Evolutionary conservation across 2,329 filamentous ascomycete species (phyloP).

Genomic region (Apiospora phragmitis): DNA sequence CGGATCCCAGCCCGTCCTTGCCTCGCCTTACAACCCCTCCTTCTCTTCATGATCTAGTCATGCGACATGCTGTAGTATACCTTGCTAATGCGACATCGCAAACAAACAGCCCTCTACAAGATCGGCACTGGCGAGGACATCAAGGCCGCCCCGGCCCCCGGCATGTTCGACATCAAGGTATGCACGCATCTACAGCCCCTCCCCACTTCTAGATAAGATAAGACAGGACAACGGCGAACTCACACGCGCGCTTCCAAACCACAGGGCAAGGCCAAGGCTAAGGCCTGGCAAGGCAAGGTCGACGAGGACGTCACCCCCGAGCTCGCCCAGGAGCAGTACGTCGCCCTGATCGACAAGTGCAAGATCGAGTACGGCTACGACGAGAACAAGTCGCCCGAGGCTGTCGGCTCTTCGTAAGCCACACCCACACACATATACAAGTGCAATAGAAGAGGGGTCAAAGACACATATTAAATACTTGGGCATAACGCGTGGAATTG

Average conservation of each 20-base stretch:
- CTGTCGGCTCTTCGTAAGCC: slow-evolving; percentile 36
- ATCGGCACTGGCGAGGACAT: slow-evolving; percentile 58
- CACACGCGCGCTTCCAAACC: background rate
- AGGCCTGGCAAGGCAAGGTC: slow-evolving; percentile 71
- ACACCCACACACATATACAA: background rate
- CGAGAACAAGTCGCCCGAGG: slow-evolving; percentile 62
- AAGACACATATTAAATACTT: background rate
- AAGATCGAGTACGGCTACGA: slow-evolving; percentile 71
- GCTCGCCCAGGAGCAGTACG: slow-evolving; percentile 75
- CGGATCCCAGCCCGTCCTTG: background rate
- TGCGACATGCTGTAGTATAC: background rate
- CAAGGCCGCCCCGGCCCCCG: slow-evolving; percentile 55
- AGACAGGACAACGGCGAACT: slow-evolving; percentile 8
- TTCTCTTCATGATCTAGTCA: background rate
- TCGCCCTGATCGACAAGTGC: slow-evolving; percentile 69
- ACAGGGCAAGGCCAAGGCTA: slow-evolving; percentile 80
- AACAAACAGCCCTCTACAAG: slow-evolving; percentile 56
- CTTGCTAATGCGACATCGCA: slow-evolving; percentile 10
- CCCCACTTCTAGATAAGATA: background rate
- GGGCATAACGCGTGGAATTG: background rate
- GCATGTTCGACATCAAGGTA: slow-evolving; percentile 72
- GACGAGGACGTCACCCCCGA: slow-evolving; percentile 63
- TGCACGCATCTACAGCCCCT: slow-evolving; percentile 20
- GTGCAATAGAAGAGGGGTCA: background rate
- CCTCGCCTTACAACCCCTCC: too few species aligned